These are phyloP conservation scores for Nakazawaea ishiwadae DNA, from an alignment of 805 yeast species.

Conservation along the genomic window DNA sequence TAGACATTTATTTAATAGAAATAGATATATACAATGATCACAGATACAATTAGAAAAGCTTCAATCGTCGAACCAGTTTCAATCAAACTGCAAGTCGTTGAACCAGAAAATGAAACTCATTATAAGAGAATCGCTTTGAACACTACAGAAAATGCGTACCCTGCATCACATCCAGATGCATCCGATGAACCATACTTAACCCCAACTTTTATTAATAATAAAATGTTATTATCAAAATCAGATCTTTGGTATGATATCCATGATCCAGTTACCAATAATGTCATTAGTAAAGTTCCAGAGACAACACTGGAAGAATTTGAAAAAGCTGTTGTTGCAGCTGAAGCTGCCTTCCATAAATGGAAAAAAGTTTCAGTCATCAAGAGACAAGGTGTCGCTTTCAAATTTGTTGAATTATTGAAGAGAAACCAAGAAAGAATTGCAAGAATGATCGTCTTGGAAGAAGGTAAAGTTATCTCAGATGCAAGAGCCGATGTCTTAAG, in stretches of 20 bases:
- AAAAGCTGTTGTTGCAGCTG: constrained; percentile 62
- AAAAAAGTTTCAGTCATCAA: constrained; percentile 42
- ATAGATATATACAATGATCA: too few relatives aligned
- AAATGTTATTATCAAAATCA: constrained; percentile 45
- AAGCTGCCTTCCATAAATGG: constrained; percentile 58
- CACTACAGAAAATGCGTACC: constrained; percentile 33
- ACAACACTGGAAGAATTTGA: constrained; percentile 61
- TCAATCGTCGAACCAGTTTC: neutral
- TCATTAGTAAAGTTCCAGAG: constrained; percentile 68
- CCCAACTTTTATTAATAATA: constrained; percentile 46
- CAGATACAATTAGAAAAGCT: constrained; percentile 2
- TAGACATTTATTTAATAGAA: too few relatives aligned
- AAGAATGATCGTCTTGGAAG: constrained; percentile 59
- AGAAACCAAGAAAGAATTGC: constrained; percentile 68
- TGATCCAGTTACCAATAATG: constrained; percentile 72
- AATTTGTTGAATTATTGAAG: constrained; percentile 59
- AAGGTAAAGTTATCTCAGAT: constrained; percentile 73
- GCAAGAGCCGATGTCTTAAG: constrained; percentile 74
- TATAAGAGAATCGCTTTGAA: constrained; percentile 18
- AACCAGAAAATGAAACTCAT: neutral
- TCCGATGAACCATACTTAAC: constrained; percentile 42
- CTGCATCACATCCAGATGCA: constrained; percentile 34
- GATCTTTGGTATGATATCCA: constrained; percentile 60
- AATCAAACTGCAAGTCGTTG: neutral
- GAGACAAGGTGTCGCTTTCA: constrained; percentile 63